phyloP scores from a whole-genome alignment of 1,284 basidiomycete genomes.

The Sporisorium sorghi region DNA sequence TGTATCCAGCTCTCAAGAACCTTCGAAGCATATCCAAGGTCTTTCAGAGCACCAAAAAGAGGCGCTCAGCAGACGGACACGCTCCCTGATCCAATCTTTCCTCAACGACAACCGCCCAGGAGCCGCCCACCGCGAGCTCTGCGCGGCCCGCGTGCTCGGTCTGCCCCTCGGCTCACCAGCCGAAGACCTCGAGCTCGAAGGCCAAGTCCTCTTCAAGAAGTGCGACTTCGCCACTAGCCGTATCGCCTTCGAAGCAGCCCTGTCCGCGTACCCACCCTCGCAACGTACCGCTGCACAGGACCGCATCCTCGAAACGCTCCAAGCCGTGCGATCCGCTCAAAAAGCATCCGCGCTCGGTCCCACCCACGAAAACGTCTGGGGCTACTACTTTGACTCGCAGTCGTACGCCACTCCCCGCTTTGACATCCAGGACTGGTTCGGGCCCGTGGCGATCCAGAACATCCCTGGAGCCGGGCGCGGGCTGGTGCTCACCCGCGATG shows the following conservation, averaged over 20 bases:
- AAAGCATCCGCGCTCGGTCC: constrained; percentile 44
- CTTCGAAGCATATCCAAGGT: neutral
- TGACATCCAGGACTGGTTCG: constrained; percentile 55
- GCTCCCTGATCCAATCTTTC: constrained; percentile 28
- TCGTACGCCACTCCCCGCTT: constrained; percentile 54
- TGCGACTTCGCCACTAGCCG: constrained; percentile 35
- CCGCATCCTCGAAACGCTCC: constrained; percentile 35
- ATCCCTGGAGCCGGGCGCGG: constrained; percentile 66
- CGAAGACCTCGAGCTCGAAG: constrained; percentile 49
- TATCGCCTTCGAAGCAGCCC: constrained; percentile 33
- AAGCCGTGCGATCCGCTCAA: constrained; percentile 32
- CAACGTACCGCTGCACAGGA: constrained; percentile 30
- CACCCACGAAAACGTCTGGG: constrained; percentile 45
- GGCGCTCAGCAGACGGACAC: constrained; percentile 12
- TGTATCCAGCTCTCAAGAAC: neutral
- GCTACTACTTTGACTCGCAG: constrained; percentile 57
- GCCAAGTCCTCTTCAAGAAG: constrained; percentile 30
- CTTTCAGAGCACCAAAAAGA: constrained; percentile 3
- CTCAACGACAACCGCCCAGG: constrained; percentile 39
- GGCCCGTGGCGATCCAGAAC: constrained; percentile 54
- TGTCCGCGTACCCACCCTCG: constrained; percentile 24
- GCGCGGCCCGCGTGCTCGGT: constrained; percentile 33
- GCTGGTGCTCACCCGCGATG: constrained; percentile 60
- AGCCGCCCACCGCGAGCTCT: constrained; percentile 49
- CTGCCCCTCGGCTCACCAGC: constrained; percentile 19